phyloP scores from a whole-genome alignment of 139 green algal genomes.

The Bryopsis sp. region DNA sequence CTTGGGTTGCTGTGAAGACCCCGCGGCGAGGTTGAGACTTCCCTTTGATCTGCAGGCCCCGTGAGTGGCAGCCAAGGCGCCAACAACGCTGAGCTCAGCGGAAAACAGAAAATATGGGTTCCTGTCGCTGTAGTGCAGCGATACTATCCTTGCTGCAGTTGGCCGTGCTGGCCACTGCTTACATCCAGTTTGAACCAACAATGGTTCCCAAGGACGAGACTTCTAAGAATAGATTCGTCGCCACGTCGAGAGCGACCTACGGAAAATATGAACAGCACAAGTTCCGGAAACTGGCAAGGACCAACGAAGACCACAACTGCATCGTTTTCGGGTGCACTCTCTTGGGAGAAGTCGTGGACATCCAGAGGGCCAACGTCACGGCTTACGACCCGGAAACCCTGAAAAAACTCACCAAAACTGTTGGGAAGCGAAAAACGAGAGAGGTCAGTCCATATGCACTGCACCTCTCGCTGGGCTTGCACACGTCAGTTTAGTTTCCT shows the following conservation, averaged over 20 bases:
- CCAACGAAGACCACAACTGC: conserved; percentile 2
- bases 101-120: no score
- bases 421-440: no score
- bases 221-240: background rate
- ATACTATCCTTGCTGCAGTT: background rate
- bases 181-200: background rate
- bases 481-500: no score
- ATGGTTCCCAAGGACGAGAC: background rate
- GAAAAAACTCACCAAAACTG: background rate
- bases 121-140: no score
- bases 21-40: no score
- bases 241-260: conserved; percentile 11
- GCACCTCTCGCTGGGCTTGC: no score
- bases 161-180: background rate
- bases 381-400: conserved; percentile 3
- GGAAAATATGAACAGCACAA: background rate
- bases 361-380: conserved; percentile 5
- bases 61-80: no score
- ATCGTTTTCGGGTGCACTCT: background rate
- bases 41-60: no score
- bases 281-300: background rate
- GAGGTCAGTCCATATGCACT: no score
- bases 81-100: no score
- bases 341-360: conserved; percentile 11
- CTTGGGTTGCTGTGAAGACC: no score